Conservation (phyloP, 352 stramenopile genomes). For the Peronospora tabacina region DNA sequence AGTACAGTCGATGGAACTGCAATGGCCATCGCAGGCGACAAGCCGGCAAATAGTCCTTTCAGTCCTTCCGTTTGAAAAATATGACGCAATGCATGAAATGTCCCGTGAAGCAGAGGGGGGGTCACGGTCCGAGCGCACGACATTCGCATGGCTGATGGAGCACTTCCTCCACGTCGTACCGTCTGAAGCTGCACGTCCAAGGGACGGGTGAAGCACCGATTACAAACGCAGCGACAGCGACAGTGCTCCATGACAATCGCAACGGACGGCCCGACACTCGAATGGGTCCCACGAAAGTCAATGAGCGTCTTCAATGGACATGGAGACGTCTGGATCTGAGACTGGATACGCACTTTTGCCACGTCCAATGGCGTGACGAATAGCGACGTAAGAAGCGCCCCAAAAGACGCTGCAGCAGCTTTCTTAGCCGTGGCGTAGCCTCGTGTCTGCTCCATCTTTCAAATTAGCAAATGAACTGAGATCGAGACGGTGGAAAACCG, state of each 20-base stretch:
- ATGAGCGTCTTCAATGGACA: conserved; percentile 8
- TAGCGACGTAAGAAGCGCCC: conserved; percentile 70
- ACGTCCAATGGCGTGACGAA: conserved; percentile 82
- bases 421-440: conserved; percentile 54
- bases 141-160: conserved; percentile 34
- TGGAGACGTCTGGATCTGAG: conserved; percentile 41
- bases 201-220: conserved; percentile 39
- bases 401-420: conserved; percentile 52
- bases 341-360: conserved; percentile 74
- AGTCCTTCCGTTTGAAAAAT: conserved; percentile 80
- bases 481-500: neutral
- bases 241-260: conserved; percentile 32
- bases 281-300: conserved; percentile 17
- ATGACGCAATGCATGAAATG: conserved; percentile 56
- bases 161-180: conserved; percentile 14
- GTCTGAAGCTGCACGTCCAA: conserved; percentile 31
- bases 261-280: conserved; percentile 12
- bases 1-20: conserved; percentile 90
- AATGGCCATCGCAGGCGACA: conserved; percentile 90
- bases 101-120: conserved; percentile 41
- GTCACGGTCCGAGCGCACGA: conserved; percentile 35
- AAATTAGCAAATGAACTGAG: neutral
- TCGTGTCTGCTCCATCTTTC: conserved; percentile 16
- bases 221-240: conserved; percentile 49
- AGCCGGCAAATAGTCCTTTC: conserved; percentile 74